These are phyloP conservation scores for Magnusiomyces ingens DNA, from an alignment of 1,139 yeast species.

Conservation along the genomic window DNA sequence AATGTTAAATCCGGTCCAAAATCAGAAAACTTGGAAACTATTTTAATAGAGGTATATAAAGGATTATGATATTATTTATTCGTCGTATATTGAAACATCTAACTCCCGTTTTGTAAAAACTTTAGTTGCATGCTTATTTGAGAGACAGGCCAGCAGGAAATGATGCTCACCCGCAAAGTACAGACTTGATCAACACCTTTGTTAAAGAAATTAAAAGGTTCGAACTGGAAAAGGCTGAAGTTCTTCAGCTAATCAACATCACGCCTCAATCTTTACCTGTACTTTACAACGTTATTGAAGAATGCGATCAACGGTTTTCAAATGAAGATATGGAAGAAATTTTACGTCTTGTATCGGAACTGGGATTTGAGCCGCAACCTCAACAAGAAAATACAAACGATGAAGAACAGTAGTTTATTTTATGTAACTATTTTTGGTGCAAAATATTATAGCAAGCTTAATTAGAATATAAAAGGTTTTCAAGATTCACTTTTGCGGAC, in stretches of 20 bases:
- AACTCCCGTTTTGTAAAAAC: not conserved
- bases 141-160: constrained; percentile 41
- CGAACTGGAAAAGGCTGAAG: constrained; percentile 72
- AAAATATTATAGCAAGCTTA: no score
- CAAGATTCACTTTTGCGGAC: constrained; percentile 47
- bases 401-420: constrained; percentile 1
- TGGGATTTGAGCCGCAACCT: constrained; percentile 24
- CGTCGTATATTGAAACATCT: not conserved
- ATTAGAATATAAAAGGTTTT: not conserved
- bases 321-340: constrained; percentile 56
- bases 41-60: constrained; percentile 50
- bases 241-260: constrained; percentile 72
- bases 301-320: constrained; percentile 75
- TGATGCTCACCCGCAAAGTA: constrained; percentile 35
- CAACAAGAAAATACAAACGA: constrained; percentile 9
- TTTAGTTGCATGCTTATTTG: constrained; percentile 40
- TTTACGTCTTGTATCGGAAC: constrained; percentile 44
- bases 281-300: constrained; percentile 76
- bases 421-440: not conserved
- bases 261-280: constrained; percentile 76
- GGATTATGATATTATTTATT: not conserved
- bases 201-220: constrained; percentile 43
- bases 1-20: constrained; percentile 18
- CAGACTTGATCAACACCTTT: constrained; percentile 46
- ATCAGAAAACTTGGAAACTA: constrained; percentile 46